Base-by-base conservation (phyloP, 2,329 filamentous ascomycete species). In the Corynespora cassiicola region DNA sequence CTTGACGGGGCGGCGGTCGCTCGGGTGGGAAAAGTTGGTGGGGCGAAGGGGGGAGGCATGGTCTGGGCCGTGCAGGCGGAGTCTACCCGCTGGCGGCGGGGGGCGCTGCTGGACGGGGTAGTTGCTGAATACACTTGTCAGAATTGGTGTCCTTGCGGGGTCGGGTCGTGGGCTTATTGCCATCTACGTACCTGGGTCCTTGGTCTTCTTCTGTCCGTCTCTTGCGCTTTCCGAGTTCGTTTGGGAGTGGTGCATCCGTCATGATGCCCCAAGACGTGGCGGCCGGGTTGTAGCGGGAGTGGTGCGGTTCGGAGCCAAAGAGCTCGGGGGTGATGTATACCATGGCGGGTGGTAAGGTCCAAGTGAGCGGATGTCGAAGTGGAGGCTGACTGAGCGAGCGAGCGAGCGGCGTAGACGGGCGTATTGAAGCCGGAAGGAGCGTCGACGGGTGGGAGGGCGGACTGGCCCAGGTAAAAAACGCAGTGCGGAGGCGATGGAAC, bases 311-410 rank as follows among this genome's bases (percentile, higher is more conserved):
- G 19, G 54, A 47, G 15, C 56, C 52, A 41, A 68, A 68, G 11
- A 68, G 57, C 19, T 65, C 57, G n/a, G 61, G 50, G 16, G 64
- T 68, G 36, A 68, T 68, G 39, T 65, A 68, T 21, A 61, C 57
- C 64, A 68, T 67, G 32, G 42, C 42, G 47, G 47, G 34, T 28
- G 37, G 25, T 36, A n/a, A n/a, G n/a, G n/a, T n/a, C n/a, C n/a
- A n/a, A n/a, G n/a, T n/a, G n/a, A n/a, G n/a, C n/a, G 39, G 27
- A 34, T 36, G 34, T 56, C 45, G 44, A 39, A 43, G 45, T 15
- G 21, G 42, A 39, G 35, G 26, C 25, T 25, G 24, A 17, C 19
- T 17, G 9, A 19, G 27, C 17, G 35, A 37, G 22, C 19, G 21
- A 21, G 20, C 25, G 36, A 41, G 39, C 18, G 33, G 31, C 19